Conservation (phyloP, 768 basidiomycete species). For the Boletellus emodensis region DNA sequence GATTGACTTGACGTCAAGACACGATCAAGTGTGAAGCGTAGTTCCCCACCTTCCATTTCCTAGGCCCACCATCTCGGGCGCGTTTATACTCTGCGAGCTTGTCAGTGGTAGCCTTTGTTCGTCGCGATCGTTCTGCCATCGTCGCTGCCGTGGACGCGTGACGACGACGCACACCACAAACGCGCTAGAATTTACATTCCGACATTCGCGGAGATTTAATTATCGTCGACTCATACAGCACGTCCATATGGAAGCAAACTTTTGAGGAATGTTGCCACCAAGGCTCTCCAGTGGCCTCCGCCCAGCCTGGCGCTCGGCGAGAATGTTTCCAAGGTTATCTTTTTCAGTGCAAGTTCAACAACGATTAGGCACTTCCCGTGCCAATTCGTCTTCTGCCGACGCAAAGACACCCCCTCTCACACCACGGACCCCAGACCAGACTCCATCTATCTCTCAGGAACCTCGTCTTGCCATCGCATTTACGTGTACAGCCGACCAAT, state of each 20-base stretch:
- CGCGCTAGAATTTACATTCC: slow-evolving; percentile 27
- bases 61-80: slow-evolving; percentile 54
- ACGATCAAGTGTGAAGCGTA: background rate
- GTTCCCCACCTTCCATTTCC: slow-evolving; percentile 52
- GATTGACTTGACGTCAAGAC: slow-evolving; percentile 25
- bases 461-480: slow-evolving; percentile 75
- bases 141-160: background rate
- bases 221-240: slow-evolving; percentile 8
- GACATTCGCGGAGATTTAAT: slow-evolving; percentile 15
- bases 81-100: slow-evolving; percentile 60
- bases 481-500: slow-evolving; percentile 77
- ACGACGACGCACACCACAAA: slow-evolving; percentile 21
- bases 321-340: slow-evolving; percentile 33
- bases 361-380: slow-evolving; percentile 29
- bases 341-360: slow-evolving; percentile 35
- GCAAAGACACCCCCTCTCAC: background rate
- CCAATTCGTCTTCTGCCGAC: slow-evolving; percentile 13
- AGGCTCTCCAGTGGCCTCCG: slow-evolving; percentile 43
- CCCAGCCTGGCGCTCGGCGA: slow-evolving; percentile 41
- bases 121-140: slow-evolving; percentile 29
- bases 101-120: slow-evolving; percentile 28
- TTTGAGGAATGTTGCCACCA: slow-evolving; percentile 41
- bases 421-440: slow-evolving; percentile 4
- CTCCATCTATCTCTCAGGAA: slow-evolving; percentile 41
- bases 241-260: background rate